A percentile compares a stretch with the other conserved stretches of the same genome.
Evolutionary conservation across 192 early-diverging fungal genomes (phyloP).

Genomic region (Backusella tuberculispora): DNA sequence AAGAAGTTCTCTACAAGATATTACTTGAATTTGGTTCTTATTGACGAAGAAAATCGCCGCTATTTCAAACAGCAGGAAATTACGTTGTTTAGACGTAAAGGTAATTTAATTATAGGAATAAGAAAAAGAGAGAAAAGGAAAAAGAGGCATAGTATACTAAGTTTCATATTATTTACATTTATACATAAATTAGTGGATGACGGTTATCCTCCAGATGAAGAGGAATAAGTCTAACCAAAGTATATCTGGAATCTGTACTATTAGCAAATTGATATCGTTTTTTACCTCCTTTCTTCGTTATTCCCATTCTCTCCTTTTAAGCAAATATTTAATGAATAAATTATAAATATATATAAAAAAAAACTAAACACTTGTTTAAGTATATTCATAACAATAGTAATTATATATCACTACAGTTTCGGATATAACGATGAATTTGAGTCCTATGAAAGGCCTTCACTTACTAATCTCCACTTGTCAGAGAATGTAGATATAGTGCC

Average conservation of each 20-base stretch:
- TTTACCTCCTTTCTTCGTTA: background rate
- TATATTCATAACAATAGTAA: too few species aligned
- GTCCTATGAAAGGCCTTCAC: too few species aligned
- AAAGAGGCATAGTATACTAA: too few species aligned
- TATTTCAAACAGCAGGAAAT: constrained; percentile 99
- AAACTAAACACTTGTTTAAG: too few species aligned
- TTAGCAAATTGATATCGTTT: background rate
- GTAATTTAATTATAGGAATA: constrained; percentile 21
- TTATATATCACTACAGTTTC: too few species aligned
- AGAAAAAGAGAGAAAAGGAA: too few species aligned
- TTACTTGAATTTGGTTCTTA: constrained; percentile 94
- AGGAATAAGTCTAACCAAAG: background rate
- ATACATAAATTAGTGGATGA: constrained; percentile 34
- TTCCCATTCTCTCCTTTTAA: background rate
- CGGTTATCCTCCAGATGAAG: constrained; percentile 39
- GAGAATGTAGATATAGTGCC: too few species aligned
- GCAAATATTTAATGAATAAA: constrained; percentile 15
- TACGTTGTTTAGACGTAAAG: constrained; percentile 69
- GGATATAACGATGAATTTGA: too few species aligned
- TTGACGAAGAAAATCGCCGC: constrained; percentile 96
- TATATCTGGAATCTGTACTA: constrained; percentile 2
- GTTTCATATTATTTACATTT: background rate
- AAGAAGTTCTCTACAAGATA: constrained; percentile 98
- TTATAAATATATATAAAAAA: background rate
- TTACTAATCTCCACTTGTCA: too few species aligned